These are phyloP conservation scores for Alternaria conjuncta DNA, from an alignment of 2,329 filamentous ascomycete species.

Conservation along the genomic window DNA sequence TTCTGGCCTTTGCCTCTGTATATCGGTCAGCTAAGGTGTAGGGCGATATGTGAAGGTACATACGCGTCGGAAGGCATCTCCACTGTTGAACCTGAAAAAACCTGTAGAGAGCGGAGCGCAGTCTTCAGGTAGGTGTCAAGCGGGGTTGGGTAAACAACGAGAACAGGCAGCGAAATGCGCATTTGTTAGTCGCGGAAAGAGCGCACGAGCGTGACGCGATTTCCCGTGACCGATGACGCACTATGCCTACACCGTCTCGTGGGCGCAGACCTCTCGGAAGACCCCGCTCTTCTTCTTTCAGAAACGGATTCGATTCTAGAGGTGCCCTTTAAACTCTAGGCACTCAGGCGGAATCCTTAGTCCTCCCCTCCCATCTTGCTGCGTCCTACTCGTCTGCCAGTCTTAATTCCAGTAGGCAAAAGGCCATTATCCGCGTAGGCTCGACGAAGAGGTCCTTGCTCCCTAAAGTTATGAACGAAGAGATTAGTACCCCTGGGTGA, in stretches of 20 bases:
- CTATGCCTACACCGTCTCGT: not conserved
- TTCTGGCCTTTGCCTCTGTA: not conserved
- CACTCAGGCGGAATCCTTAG: not conserved
- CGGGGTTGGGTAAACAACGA: not conserved
- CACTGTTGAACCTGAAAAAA: not conserved
- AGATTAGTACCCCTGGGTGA: not conserved
- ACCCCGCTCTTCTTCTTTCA: not conserved
- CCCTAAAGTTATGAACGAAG: not conserved
- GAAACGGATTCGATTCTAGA: not conserved
- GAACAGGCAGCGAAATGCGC: not conserved
- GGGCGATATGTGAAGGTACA: not conserved
- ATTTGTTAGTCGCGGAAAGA: not conserved
- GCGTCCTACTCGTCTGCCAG: not conserved
- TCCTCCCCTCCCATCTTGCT: not conserved
- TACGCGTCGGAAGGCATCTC: not conserved
- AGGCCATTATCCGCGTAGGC: not conserved
- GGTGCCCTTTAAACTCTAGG: not conserved
- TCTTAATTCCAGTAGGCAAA: not conserved
- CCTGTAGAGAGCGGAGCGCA: not conserved
- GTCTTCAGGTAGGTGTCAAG: not conserved
- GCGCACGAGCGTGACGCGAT: not conserved
- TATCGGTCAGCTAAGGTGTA: not conserved
- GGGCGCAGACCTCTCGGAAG: not conserved
- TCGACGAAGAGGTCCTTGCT: not conserved
- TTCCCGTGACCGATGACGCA: not conserved